These are phyloP conservation scores for Magnolia kwangsiensis DNA, from an alignment of 164 flowering plant genomes.

Conservation along the genomic window DNA sequence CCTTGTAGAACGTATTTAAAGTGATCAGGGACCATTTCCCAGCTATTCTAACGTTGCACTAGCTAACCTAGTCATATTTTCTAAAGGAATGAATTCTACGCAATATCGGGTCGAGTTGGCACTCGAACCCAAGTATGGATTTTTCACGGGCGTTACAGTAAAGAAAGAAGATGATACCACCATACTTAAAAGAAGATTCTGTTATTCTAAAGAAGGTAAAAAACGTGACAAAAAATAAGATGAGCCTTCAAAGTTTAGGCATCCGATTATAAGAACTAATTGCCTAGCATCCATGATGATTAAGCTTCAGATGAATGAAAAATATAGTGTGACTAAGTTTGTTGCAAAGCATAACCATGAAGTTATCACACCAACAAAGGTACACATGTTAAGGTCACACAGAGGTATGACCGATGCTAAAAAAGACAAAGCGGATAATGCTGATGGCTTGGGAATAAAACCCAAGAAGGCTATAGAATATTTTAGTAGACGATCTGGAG, in stretches of 20 bases:
- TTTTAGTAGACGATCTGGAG: neutral
- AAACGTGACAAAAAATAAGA: neutral
- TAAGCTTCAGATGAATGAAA: neutral
- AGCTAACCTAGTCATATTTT: no score
- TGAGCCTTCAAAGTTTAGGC: neutral
- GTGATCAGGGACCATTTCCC: no score
- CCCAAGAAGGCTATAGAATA: neutral
- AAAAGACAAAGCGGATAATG: no score
- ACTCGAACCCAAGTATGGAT: no score
- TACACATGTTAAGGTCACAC: neutral
- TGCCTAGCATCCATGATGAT: neutral
- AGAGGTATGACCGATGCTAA: neutral
- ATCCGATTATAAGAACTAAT: neutral
- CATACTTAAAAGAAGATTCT: neutral
- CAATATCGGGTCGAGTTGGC: no score
- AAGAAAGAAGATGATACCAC: neutral
- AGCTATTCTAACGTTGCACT: no score
- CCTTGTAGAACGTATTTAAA: no score
- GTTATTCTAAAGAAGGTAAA: neutral
- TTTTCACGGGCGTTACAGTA: no score
- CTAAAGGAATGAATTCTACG: no score
- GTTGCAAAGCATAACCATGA: neutral
- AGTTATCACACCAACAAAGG: neutral
- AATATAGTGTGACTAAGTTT: neutral
- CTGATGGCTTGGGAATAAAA: neutral